Conservation (phyloP, 305 asterid species). For the Solanum hybrid region DNA sequence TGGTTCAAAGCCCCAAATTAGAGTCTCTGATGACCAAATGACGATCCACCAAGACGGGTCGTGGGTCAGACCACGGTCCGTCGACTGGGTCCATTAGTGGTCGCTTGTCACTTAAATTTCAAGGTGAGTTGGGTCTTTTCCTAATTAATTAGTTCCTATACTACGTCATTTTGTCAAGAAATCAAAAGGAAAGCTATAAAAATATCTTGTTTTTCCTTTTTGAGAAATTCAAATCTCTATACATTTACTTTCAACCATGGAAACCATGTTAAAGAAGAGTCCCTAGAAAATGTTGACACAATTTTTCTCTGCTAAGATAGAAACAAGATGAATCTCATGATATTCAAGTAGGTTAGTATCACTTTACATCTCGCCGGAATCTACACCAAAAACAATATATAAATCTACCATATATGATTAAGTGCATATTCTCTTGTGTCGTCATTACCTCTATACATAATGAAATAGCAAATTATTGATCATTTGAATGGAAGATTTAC, state of each 20-base stretch:
- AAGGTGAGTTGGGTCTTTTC: neutral
- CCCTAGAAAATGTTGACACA: no score
- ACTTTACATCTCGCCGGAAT: neutral
- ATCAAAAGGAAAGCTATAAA: no score
- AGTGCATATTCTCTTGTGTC: neutral
- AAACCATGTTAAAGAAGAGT: no score
- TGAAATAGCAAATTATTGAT: neutral
- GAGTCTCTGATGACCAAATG: neutral
- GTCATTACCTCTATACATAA: neutral
- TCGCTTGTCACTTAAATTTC: neutral
- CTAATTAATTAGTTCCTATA: neutral
- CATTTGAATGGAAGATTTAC: neutral
- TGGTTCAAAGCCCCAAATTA: neutral
- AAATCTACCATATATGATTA: neutral
- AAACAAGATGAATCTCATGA: no score
- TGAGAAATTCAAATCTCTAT: no score
- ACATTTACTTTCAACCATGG: no score
- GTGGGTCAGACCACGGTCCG: neutral
- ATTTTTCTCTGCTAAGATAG: no score
- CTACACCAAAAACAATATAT: neutral
- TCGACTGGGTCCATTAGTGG: neutral
- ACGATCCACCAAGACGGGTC: neutral
- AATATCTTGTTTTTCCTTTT: no score
- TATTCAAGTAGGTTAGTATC: neutral
- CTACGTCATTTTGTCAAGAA: neutral